Evolutionary conservation across 495 filamentous ascomycete species (phyloP).

Genomic region (Penicillium herquei): DNA sequence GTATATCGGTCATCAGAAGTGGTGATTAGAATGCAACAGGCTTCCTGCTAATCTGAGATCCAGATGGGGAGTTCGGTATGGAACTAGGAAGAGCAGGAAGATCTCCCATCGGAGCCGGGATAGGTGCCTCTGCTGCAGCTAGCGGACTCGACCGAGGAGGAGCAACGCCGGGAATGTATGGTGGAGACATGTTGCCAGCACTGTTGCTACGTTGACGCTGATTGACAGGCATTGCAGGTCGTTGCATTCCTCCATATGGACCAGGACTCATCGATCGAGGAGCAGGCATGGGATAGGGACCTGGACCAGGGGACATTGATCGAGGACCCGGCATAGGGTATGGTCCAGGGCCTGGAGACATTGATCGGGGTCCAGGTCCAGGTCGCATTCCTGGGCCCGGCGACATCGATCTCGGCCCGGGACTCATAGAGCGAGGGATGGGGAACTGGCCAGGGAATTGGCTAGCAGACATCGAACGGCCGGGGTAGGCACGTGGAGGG

Average conservation of each 20-base stretch:
- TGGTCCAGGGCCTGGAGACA: conserved; percentile 22
- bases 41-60: conserved; percentile 24
- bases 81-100: conserved; percentile 30
- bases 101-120: conserved; percentile 31
- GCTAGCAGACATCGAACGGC: conserved; percentile 25
- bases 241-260: conserved; percentile 48
- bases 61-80: not conserved
- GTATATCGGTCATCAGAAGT: conserved; percentile 5
- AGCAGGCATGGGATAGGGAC: conserved; percentile 22
- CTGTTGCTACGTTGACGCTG: conserved; percentile 53
- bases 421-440: conserved; percentile 12
- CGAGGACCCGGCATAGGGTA: conserved; percentile 35
- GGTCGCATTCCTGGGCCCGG: not conserved
- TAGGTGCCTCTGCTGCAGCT: conserved; percentile 36
- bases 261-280: conserved; percentile 57
- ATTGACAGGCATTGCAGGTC: conserved; percentile 40
- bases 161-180: conserved; percentile 36
- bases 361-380: conserved; percentile 12
- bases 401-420: conserved; percentile 12
- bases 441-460: conserved; percentile 7
- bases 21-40: conserved; percentile 28
- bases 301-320: conserved; percentile 31
- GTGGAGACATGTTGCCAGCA: conserved; percentile 43
- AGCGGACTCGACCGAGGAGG: conserved; percentile 60
- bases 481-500: conserved; percentile 37